Base-by-base conservation (phyloP, 129 eudicot species). In the Mikania micrantha region DNA sequence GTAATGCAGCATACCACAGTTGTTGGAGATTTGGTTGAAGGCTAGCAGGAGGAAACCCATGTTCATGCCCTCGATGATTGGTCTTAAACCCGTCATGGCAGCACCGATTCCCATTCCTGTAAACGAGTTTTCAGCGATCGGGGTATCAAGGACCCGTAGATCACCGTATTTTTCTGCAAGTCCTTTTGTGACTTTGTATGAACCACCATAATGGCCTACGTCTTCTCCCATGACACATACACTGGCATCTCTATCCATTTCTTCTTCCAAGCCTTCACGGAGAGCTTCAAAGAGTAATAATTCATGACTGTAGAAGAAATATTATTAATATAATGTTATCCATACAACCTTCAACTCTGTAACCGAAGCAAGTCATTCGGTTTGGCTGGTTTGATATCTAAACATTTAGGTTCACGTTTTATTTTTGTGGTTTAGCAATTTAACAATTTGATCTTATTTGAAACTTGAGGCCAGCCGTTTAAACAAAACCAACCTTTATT, bases 1-100 rank as follows among this genome's bases (percentile, higher is more conserved):
- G 90, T 91, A 91, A 79, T 91, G 97, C 63, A 91, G 97, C 97
- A 91, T 91, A 22, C 97, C 97, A 61, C 97, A 91, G 76, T 91
- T 91, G 84, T 91, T 88, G 20, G 97, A 91, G 73, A 91, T 91
- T 56, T 91, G 97, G 41, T 91, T 90, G 79, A 90, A 90, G 27
- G 97, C 97, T 3, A 90, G 78, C 25, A 90, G 86, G 57, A 90
- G 91, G 70, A 87, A 90, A 9, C 97, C 97, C 97, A 90, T 90
- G 76, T 90, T 90, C 97, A 90, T 90, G 20, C 97, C 97, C 75
- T 90, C 97, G 9, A 90, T 71, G 27, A 90, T 75, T 7, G 97
- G 97, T 27, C 97, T 65, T 9, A 90, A 81, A 64, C 97, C 97
- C 0, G 81, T 82, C 95, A 90, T 90, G 76, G 97, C 97, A 15